Conservation (phyloP, 257 asterid species). For the Mentha longifolia region DNA sequence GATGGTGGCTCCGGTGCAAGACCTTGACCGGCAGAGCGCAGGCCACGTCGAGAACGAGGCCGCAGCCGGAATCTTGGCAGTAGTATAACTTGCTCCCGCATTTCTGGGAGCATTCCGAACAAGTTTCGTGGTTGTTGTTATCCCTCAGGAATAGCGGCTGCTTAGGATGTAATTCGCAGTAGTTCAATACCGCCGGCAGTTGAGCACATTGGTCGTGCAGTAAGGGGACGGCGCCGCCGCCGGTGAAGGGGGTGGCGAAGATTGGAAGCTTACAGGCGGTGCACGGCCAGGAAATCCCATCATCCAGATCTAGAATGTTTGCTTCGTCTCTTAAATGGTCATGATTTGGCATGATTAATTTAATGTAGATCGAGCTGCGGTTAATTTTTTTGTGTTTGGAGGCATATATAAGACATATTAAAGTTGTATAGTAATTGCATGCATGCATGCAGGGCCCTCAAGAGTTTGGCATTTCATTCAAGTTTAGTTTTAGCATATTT, state of each 20-base stretch:
- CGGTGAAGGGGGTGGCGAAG: conserved; percentile 7
- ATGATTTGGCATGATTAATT: too few species aligned
- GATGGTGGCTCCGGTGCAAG: neutral
- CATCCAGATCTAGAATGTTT: neutral
- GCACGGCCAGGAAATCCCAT: neutral
- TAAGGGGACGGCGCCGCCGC: neutral
- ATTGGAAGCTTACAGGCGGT: conserved; percentile 2
- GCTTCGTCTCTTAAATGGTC: neutral
- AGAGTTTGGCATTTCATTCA: too few species aligned
- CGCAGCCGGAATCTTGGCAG: neutral
- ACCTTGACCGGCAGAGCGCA: neutral
- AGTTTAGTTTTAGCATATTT: too few species aligned
- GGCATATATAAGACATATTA: too few species aligned
- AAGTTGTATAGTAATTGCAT: too few species aligned
- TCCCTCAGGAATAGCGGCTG: neutral
- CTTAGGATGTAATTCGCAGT: neutral
- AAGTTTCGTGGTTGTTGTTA: neutral
- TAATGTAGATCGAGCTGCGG: too few species aligned
- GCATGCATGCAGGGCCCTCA: too few species aligned
- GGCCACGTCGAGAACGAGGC: neutral
- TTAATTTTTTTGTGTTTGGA: too few species aligned
- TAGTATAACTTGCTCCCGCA: neutral
- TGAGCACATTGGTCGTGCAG: neutral
- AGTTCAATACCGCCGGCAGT: neutral
- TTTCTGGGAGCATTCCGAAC: neutral